Base-by-base conservation (phyloP, 257 asterid genomes). In the Nicotiana undulata region DNA sequence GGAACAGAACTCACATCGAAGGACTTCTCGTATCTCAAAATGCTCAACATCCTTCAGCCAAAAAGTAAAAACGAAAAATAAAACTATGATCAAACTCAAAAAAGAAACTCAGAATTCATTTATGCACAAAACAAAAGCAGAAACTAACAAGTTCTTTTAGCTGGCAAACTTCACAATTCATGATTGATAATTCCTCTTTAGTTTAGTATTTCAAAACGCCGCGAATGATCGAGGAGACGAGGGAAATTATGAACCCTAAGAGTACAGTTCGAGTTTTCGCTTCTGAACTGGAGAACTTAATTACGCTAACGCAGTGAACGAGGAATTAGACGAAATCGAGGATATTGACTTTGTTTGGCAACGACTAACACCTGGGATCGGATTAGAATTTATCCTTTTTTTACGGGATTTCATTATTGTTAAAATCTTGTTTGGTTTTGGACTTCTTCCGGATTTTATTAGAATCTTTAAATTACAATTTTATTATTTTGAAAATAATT, bases 21-120 rank as follows among this genome's bases (percentile, higher is more conserved):
- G 95, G 81, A 94, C 98, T 90, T 96, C 98, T n/a, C 99, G 94
- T 67, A 92, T 91, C 94, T 96, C 94, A 76, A 94, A 91, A 90
- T 92, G 97, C 90, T 96, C 98, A 80, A 94, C 97, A 77, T 96
- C 99, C 99, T 96, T 40, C 55, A 49, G 24, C 46, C 5, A 11
- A 11, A 3, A 84, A 84, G 80, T 75, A 13, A 80, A 77, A 3
- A 37, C 9, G 63, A 49, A 16, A 34, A 49, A 49, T 74, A 1
- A 49, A 8, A 49, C 7, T 16, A 70, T 16, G 18, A 68, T 40
- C 32, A 53, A 55, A 16, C 79, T 24, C 29, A 61, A 18, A 24
- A 28, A 59, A 15, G 49, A 1, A 51, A 68, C 56, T 40, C 58
- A 22, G 5, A 44, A n/a, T 32, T 70, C 58, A 70, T 40, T 40